Evolutionary conservation across 2,329 filamentous ascomycete species (phyloP), one percentile per base, ranked within the genome.

Genomic region (Ophiocordyceps camponoti-floridani): DNA sequence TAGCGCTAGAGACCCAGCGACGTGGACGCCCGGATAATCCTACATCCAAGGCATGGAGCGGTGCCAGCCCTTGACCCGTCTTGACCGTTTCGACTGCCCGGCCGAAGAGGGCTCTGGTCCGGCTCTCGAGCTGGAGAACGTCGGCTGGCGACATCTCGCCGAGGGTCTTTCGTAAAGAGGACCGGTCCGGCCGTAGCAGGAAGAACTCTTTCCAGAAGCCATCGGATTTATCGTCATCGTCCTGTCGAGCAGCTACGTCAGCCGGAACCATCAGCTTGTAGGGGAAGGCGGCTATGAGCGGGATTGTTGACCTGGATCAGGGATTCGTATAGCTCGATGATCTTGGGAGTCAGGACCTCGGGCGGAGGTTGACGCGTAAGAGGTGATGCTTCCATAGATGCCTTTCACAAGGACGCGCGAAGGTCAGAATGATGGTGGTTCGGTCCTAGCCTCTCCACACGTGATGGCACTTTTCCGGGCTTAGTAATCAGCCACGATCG

Each of bases 161-260:
- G 48, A 98, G 67, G 42, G 87, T 73, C 43, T 65, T 67, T 58
- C 77, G 74, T 50, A 98, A 66, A 43, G 77, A 73, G 4, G 69
- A 60, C 45, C 76, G 72, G 58, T 95, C 86, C 19, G 89, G 88
- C 50, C 79, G 79, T 47, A 95, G 70, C 35, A 98, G 73, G 61
- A 98, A 98, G 65, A 98, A 87, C 63, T 95, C 91, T 52, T 77
- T 74, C 91, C 91, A 98, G 65, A 95, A 98, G 40, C 87, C 89
- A 48, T 94, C 86, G 1, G 84, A 75, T 49, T 82, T 82, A 27
- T 87, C 73, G 48, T 82, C 73, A 45, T 78, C 73, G 50, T 81
- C 76, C 65, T 83, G 59, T 50, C 45, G 43, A 37, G 46, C 26
- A 45, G 11, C 23, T 41, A 14, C 7, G 40, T 41, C 16, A 28